Conservation (phyloP, 331 rosid species). For the Saraca asoca region DNA sequence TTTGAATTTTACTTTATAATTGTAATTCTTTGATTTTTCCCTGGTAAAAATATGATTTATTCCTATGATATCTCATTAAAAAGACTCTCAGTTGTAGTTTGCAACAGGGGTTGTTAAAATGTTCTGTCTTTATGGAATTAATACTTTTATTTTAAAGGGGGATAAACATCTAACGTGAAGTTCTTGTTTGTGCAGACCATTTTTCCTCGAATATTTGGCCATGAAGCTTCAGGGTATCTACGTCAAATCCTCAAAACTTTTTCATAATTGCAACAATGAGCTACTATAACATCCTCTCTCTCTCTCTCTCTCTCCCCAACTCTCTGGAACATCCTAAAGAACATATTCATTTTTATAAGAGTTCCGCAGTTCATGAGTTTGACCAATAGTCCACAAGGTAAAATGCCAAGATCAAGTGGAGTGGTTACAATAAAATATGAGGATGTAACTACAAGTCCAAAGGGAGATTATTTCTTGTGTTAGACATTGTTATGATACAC, state of each 20-base stretch:
- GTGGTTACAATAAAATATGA: conserved; percentile 15
- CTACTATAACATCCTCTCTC: conserved; percentile 12
- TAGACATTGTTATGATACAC: background rate
- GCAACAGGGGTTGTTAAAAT: too few species aligned
- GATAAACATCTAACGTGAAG: conserved; percentile 24
- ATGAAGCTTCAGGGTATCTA: conserved; percentile 91
- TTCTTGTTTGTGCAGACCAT: conserved; percentile 64
- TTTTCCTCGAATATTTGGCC: conserved; percentile 97
- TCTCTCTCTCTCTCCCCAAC: background rate
- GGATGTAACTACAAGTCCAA: background rate
- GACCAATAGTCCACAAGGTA: background rate
- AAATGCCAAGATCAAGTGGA: conserved; percentile 9
- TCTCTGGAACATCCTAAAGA: conserved; percentile 1
- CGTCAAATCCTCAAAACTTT: conserved; percentile 4
- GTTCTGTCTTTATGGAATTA: too few species aligned
- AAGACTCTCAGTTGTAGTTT: too few species aligned
- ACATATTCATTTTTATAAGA: background rate
- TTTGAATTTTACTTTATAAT: too few species aligned
- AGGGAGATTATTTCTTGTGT: background rate
- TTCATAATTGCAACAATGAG: background rate
- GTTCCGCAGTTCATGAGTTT: conserved; percentile 9
- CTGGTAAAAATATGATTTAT: too few species aligned
- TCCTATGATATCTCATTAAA: too few species aligned
- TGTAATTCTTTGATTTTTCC: too few species aligned
- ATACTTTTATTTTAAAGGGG: background rate